Conservation (phyloP, 1,284 basidiomycete species). For the Salmacisia buchloeana region DNA sequence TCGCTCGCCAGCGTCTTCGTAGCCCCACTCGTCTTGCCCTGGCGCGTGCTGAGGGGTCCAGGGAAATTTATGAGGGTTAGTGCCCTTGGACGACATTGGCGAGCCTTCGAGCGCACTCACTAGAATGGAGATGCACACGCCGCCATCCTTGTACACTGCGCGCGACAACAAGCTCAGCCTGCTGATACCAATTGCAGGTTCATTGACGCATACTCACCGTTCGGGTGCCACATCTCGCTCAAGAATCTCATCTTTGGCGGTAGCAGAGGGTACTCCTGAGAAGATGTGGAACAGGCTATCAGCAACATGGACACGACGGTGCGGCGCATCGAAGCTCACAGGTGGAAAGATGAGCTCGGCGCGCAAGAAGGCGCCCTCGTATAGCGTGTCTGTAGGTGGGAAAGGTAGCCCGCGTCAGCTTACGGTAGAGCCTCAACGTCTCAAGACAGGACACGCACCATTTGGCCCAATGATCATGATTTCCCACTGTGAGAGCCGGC, state of each 20-base stretch:
- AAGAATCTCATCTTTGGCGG: conserved; percentile 95
- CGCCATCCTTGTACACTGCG: conserved; percentile 75
- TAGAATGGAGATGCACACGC: conserved; percentile 91
- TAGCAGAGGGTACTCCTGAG: conserved; percentile 67
- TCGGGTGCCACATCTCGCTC: conserved; percentile 98
- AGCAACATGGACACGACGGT: neutral
- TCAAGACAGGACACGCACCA: conserved; percentile 17
- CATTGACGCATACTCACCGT: conserved; percentile 61
- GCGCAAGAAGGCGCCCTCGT: conserved; percentile 49
- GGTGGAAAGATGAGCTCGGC: conserved; percentile 48
- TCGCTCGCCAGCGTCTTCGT: conserved; percentile 92
- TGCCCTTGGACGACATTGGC: neutral
- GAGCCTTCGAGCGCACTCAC: too few species aligned
- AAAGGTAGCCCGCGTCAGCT: neutral
- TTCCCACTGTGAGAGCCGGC: conserved; percentile 33
- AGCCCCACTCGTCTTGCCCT: conserved; percentile 94
- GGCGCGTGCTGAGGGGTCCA: conserved; percentile 69
- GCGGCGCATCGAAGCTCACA: conserved; percentile 2
- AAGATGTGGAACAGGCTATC: neutral
- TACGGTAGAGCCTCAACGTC: too few species aligned
- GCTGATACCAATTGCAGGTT: neutral
- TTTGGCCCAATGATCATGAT: conserved; percentile 51
- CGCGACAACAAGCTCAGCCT: neutral
- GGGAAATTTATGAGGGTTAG: neutral
- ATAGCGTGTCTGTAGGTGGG: conserved; percentile 37